Conservation (phyloP, 805 yeast genomes). For the Teunomyces pallodes region DNA sequence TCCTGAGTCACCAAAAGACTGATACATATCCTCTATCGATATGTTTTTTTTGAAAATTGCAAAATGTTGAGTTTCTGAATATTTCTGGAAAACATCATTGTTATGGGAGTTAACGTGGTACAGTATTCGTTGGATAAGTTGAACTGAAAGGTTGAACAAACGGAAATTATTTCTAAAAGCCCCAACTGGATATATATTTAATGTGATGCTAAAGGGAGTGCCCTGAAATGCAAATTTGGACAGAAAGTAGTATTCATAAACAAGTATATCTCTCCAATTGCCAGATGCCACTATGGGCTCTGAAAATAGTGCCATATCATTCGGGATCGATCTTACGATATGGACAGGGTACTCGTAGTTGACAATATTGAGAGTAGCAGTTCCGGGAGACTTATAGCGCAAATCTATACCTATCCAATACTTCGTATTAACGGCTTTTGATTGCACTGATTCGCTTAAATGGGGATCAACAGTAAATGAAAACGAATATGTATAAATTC, state of each 20-base stretch:
- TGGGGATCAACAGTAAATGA: constrained; percentile 10
- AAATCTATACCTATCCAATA: neutral
- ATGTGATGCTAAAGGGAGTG: constrained; percentile 3
- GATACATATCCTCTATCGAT: neutral
- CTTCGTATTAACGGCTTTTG: neutral
- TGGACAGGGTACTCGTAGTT: neutral
- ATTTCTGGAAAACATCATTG: neutral
- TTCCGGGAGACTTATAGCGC: neutral
- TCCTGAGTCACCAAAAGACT: neutral
- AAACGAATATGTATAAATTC: constrained; percentile 14
- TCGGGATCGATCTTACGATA: constrained; percentile 1
- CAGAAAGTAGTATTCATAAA: constrained; percentile 15
- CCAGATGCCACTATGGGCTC: constrained; percentile 15
- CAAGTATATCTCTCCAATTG: constrained; percentile 16
- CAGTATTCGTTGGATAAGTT: constrained; percentile 9
- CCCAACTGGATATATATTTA: constrained; percentile 10
- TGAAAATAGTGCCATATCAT: neutral
- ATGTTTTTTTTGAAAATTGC: neutral
- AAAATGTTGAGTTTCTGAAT: constrained; percentile 5
- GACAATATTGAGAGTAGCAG: neutral
- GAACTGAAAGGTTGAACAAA: constrained; percentile 8
- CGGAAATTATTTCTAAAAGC: constrained; percentile 5
- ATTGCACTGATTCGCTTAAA: constrained; percentile 10
- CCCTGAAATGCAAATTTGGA: constrained; percentile 15
- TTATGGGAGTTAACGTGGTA: neutral